These are phyloP conservation scores for Teratosphaeriaceae sp. DNA, from an alignment of 2,329 filamentous ascomycete species.

Conservation along the genomic window DNA sequence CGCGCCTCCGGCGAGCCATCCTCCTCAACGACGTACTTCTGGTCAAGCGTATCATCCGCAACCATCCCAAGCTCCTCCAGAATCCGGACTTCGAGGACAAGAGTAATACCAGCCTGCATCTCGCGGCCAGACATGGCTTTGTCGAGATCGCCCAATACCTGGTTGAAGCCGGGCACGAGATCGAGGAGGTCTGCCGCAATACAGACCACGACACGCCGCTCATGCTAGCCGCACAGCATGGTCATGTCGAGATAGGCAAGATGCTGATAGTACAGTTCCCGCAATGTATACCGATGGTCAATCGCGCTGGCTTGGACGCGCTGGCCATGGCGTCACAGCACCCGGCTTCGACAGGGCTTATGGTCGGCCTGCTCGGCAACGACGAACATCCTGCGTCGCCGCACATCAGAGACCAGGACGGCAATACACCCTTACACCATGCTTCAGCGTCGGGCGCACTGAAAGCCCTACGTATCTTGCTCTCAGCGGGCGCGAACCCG, in stretches of 20 bases:
- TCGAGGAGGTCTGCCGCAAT: slow-evolving; percentile 67
- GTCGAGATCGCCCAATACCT: slow-evolving; percentile 62
- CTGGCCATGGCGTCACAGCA: slow-evolving; percentile 36
- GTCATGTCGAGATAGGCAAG: slow-evolving; percentile 67
- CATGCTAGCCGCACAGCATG: slow-evolving; percentile 65
- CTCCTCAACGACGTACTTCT: slow-evolving; percentile 66
- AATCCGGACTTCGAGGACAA: slow-evolving; percentile 72
- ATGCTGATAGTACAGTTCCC: slow-evolving; percentile 61
- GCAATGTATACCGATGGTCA: slow-evolving; percentile 55
- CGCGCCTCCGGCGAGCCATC: slow-evolving; percentile 76
- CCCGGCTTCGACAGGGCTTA: slow-evolving; percentile 33
- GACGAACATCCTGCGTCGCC: slow-evolving; percentile 27
- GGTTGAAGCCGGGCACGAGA: slow-evolving; percentile 67
- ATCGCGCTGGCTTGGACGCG: slow-evolving; percentile 64
- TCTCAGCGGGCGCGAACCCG: slow-evolving; percentile 72
- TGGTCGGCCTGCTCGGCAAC: slow-evolving; percentile 34
- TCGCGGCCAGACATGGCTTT: slow-evolving; percentile 68
- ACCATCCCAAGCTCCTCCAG: slow-evolving; percentile 63
- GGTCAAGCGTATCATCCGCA: slow-evolving; percentile 67
- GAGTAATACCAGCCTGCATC: slow-evolving; percentile 77
- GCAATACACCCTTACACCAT: slow-evolving; percentile 85
- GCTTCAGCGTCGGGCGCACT: slow-evolving; percentile 76
- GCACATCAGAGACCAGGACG: slow-evolving; percentile 51
- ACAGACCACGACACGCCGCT: slow-evolving; percentile 73
- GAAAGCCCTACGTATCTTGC: slow-evolving; percentile 66